Conservation (phyloP, 1,284 basidiomycete species). For the Sutorius eximius region DNA sequence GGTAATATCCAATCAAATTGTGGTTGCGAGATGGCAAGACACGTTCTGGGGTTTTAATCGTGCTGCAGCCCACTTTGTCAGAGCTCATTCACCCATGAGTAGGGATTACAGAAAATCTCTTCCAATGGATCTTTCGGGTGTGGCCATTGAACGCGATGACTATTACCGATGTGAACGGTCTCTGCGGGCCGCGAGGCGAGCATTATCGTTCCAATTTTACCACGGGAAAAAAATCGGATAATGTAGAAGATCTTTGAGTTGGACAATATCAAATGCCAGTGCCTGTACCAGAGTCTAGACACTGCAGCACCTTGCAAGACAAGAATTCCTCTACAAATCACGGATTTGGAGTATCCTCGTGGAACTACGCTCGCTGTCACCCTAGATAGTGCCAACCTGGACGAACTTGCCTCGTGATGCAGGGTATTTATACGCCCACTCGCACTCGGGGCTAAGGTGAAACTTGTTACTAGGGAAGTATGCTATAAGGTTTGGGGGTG, state of each 20-base stretch:
- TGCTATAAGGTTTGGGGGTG: background rate
- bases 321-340: background rate
- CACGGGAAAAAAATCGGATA: background rate
- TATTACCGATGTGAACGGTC: background rate
- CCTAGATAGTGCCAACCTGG: background rate
- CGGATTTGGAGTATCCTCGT: background rate
- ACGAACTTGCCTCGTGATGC: background rate
- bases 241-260: background rate
- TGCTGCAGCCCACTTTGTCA: background rate
- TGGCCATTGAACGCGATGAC: background rate
- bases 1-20: background rate
- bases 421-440: background rate
- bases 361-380: background rate
- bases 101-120: background rate
- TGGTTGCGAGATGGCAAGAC: background rate
- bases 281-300: background rate
- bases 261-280: background rate
- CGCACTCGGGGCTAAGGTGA: background rate
- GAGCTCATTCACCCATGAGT: background rate
- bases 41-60: background rate
- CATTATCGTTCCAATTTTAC: background rate
- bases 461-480: background rate
- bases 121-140: background rate
- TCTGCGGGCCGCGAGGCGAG: background rate
- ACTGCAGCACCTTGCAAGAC: background rate